phyloP scores from a whole-genome alignment of 768 basidiomycete species.

The Clathrus columnatus region DNA sequence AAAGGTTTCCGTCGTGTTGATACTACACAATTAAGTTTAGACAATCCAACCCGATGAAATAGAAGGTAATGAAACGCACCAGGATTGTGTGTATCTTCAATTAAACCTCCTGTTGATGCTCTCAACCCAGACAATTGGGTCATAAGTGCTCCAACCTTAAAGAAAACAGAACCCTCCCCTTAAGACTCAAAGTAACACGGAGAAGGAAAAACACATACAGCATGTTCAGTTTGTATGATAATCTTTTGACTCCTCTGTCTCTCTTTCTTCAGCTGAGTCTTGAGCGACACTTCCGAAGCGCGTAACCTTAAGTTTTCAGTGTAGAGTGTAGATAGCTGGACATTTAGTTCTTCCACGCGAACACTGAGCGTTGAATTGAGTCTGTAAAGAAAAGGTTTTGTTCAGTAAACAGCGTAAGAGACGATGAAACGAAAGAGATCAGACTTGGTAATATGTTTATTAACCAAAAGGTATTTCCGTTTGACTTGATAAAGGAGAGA shows the following conservation, averaged over 20 bases:
- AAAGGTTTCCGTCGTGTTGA: constrained; percentile 44
- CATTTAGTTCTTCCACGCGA: constrained; percentile 76
- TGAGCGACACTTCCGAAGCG: constrained; percentile 70
- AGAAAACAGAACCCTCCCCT: no score
- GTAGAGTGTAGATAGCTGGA: constrained; percentile 73
- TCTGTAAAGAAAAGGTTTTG: constrained; percentile 29
- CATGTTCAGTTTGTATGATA: constrained; percentile 64
- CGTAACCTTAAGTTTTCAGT: constrained; percentile 77
- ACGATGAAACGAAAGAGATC: constrained; percentile 14
- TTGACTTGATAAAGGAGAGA: constrained; percentile 45
- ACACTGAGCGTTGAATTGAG: constrained; percentile 80
- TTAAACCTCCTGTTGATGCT: constrained; percentile 44
- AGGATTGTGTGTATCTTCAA: constrained; percentile 19
- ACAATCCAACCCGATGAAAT: no score
- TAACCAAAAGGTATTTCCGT: constrained; percentile 86
- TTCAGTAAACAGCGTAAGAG: neutral
- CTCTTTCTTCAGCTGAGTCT: constrained; percentile 70
- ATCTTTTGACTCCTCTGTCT: constrained; percentile 67
- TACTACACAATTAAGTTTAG: constrained; percentile 34
- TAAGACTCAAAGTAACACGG: constrained; percentile 12
- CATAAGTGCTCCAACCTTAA: constrained; percentile 52
- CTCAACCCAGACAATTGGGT: constrained; percentile 60
- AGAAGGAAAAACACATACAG: constrained; percentile 38
- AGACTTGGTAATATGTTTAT: constrained; percentile 87
- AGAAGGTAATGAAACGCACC: no score